Evolutionary conservation across 257 asterid genomes (phyloP).

Genomic region (Ilex asprella): DNA sequence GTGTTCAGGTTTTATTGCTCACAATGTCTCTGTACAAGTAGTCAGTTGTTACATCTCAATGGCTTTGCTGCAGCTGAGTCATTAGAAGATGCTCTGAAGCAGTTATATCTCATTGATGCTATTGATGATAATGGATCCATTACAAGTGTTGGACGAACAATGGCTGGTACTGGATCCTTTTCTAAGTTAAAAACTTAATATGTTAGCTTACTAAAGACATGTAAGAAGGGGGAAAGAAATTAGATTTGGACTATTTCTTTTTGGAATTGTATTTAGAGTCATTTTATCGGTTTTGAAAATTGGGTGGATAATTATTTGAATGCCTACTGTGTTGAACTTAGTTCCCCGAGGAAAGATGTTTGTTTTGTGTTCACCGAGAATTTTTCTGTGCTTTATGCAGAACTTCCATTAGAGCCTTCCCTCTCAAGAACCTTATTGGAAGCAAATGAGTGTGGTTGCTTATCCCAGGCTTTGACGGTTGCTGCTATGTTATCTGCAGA

Average conservation of each 20-base stretch:
- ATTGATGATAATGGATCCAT: slow-evolving; percentile 78
- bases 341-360: no score
- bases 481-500: slow-evolving; percentile 96
- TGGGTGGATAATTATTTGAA: no score
- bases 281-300: no score
- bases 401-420: slow-evolving; percentile 94
- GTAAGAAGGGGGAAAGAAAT: no score
- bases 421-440: slow-evolving; percentile 87
- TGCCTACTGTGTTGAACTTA: no score
- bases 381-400: slow-evolving; percentile 43
- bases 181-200: slow-evolving; percentile 2
- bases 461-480: slow-evolving; percentile 84
- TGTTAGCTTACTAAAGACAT: no score
- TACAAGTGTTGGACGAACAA: slow-evolving; percentile 72
- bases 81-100: slow-evolving; percentile 90
- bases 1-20: not conserved
- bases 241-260: no score
- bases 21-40: not conserved
- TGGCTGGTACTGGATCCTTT: slow-evolving; percentile 59
- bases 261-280: no score
- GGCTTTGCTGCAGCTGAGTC: slow-evolving; percentile 61
- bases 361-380: not conserved
- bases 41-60: not conserved
- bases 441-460: slow-evolving; percentile 81
- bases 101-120: slow-evolving; percentile 82